Percentiles rank a stretch among this genome's conserved stretches.
Conservation (phyloP, 257 asterid species). For the Striga asiatica region DNA sequence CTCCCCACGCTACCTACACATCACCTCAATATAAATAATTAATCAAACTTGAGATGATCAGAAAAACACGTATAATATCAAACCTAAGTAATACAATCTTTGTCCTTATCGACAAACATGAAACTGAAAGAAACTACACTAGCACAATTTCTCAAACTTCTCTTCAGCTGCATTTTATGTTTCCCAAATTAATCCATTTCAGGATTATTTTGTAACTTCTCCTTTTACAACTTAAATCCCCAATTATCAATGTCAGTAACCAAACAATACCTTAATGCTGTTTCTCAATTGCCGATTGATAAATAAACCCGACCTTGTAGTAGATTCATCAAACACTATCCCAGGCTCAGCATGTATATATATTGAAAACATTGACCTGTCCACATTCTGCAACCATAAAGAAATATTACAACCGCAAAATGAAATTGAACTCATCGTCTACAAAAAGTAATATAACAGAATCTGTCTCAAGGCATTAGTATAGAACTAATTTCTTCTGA, state of each 20-base stretch:
- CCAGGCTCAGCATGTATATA: constrained; percentile 84
- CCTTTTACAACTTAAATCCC: no score
- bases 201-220: neutral
- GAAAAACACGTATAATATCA: no score
- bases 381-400: constrained; percentile 66
- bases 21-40: constrained; percentile 27
- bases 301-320: constrained; percentile 54
- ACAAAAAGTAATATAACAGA: no score
- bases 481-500: no score
- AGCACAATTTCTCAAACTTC: no score
- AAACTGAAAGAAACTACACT: no score
- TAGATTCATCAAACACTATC: constrained; percentile 67
- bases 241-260: neutral
- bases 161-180: neutral
- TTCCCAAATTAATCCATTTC: constrained; percentile 2
- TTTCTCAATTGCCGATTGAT: constrained; percentile 50
- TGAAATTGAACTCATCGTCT: no score
- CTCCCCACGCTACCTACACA: constrained; percentile 97
- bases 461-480: no score
- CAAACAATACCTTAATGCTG: constrained; percentile 56
- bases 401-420: no score
- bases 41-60: no score
- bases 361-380: constrained; percentile 44
- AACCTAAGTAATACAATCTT: no score
- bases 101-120: no score